phyloP scores from a whole-genome alignment of 805 yeast genomes.

The Candida palmyrensis region DNA sequence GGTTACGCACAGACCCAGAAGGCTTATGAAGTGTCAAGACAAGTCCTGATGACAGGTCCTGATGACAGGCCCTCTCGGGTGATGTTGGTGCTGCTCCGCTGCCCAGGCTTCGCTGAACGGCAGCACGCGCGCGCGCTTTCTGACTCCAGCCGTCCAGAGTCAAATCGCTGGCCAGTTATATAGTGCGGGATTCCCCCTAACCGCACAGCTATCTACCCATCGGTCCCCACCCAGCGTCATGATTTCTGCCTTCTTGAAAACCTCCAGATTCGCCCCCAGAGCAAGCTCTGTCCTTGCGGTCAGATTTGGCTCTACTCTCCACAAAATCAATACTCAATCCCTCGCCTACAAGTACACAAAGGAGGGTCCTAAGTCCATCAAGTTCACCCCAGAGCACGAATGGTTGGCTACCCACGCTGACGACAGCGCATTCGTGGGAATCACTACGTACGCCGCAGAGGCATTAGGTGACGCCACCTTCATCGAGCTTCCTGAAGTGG shows the following conservation, averaged over 20 bases:
- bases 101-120: no score
- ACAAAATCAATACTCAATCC: constrained; percentile 32
- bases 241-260: constrained; percentile 3
- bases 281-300: constrained; percentile 1
- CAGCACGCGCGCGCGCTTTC: no score
- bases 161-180: no score
- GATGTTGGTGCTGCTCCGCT: no score
- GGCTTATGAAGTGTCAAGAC: no score
- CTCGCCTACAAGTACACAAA: constrained; percentile 34
- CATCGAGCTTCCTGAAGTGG: constrained; percentile 82
- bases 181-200: no score
- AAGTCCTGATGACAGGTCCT: no score
- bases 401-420: constrained; percentile 88
- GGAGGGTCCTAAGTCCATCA: constrained; percentile 44
- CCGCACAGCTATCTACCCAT: not conserved
- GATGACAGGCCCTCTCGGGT: no score
- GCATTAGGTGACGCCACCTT: constrained; percentile 96
- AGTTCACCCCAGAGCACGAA: constrained; percentile 88
- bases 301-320: constrained; percentile 25
- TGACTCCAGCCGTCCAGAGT: no score
- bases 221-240: not conserved
- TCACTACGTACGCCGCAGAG: constrained; percentile 91
- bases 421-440: constrained; percentile 80
- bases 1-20: no score
- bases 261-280: constrained; percentile 3